Conservation (phyloP, 208 protist genomes). For the Wallacemonas sp. region DNA sequence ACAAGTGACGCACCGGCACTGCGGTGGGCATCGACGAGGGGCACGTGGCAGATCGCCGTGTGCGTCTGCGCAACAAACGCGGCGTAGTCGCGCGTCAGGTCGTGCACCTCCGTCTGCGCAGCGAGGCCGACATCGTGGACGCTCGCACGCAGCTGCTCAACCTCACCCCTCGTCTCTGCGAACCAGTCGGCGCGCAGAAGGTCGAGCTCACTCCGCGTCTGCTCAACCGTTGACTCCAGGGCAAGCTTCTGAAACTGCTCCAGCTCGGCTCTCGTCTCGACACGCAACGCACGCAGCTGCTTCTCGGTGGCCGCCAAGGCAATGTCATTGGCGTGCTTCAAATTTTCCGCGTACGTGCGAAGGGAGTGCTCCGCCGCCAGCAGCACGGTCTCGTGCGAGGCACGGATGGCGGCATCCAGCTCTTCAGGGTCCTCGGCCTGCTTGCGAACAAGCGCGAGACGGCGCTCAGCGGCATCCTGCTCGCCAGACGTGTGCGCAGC, state of each 20-base stretch:
- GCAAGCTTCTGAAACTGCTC: conserved; percentile 48
- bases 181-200: conserved; percentile 45
- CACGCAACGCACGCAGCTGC: conserved; percentile 51
- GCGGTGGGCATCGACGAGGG: conserved; percentile 33
- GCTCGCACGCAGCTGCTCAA: conserved; percentile 37
- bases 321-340: conserved; percentile 64
- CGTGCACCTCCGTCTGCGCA: conserved; percentile 34
- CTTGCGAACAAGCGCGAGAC: conserved; percentile 21
- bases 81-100: conserved; percentile 39
- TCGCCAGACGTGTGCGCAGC: conserved; percentile 15
- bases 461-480: conserved; percentile 24
- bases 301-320: conserved; percentile 63
- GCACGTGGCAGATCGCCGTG: conserved; percentile 23
- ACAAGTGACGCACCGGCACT: conserved; percentile 29
- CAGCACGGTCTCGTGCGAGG: conserved; percentile 49
- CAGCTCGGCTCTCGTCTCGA: conserved; percentile 47
- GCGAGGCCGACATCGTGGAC: conserved; percentile 42
- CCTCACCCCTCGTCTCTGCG: conserved; percentile 33
- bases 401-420: conserved; percentile 30
- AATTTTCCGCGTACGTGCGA: conserved; percentile 55
- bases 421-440: conserved; percentile 30
- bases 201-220: conserved; percentile 54
- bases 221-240: conserved; percentile 35
- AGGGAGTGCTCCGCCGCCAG: conserved; percentile 60
- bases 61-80: conserved; percentile 45